Percentiles rank a stretch among this genome's conserved stretches.
phyloP scores from a whole-genome alignment of 1,284 basidiomycete species.

The Irpex sp. region DNA sequence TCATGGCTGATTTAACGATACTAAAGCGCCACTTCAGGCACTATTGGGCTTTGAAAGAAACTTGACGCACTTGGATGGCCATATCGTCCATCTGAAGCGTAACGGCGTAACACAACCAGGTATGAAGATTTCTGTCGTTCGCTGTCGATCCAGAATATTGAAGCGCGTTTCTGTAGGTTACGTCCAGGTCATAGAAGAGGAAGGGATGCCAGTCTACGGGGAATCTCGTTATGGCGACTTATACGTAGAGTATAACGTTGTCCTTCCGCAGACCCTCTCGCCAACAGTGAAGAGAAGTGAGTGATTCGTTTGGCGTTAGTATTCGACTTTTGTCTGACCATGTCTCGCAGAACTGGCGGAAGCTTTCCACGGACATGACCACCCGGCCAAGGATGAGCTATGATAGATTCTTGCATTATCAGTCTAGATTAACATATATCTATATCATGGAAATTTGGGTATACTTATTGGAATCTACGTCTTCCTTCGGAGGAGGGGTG shows the following conservation, averaged over 20 bases:
- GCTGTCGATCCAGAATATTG: neutral
- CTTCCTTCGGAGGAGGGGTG: neutral
- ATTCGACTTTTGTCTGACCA: slow-evolving; percentile 3
- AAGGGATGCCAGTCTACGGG: slow-evolving; percentile 82
- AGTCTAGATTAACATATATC: neutral
- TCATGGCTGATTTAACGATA: neutral
- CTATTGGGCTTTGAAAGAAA: slow-evolving; percentile 80
- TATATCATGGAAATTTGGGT: neutral
- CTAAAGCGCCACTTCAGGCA: slow-evolving; percentile 41
- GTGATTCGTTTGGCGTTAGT: slow-evolving; percentile 4
- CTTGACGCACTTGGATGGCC: slow-evolving; percentile 86
- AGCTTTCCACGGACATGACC: slow-evolving; percentile 42
- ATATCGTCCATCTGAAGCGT: slow-evolving; percentile 66
- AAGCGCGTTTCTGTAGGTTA: slow-evolving; percentile 39
- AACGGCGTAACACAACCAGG: slow-evolving; percentile 87
- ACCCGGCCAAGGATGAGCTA: slow-evolving; percentile 45
- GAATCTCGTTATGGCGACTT: slow-evolving; percentile 65
- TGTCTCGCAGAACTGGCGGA: slow-evolving; percentile 44
- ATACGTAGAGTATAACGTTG: slow-evolving; percentile 87
- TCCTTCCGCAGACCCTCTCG: slow-evolving; percentile 71
- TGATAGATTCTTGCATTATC: slow-evolving; percentile 20
- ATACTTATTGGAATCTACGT: too few relatives aligned
- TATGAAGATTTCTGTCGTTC: slow-evolving; percentile 21
- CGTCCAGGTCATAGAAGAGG: slow-evolving; percentile 79
- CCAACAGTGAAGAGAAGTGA: slow-evolving; percentile 64